A percentile compares a stretch with the other conserved stretches of the same genome.
These are phyloP conservation scores for Termitomyces sp. DNA, from an alignment of 768 basidiomycete genomes.

Conservation along the genomic window DNA sequence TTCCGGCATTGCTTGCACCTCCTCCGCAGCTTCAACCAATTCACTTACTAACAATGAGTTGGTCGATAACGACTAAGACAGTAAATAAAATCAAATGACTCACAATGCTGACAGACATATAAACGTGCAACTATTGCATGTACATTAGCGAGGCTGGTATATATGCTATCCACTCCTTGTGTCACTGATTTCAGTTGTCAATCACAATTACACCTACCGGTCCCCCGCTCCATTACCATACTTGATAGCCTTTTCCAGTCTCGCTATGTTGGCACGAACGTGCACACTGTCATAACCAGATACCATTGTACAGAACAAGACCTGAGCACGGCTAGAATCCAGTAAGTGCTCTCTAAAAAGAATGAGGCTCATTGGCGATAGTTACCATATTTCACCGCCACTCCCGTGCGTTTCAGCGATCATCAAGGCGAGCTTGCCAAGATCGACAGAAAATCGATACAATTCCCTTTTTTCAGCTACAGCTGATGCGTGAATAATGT, in stretches of 20 bases:
- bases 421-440: slow-evolving; percentile 62
- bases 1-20: slow-evolving; percentile 35
- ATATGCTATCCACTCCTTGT: slow-evolving; percentile 39
- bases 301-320: slow-evolving; percentile 59
- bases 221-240: slow-evolving; percentile 68
- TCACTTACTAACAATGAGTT: slow-evolving; percentile 46
- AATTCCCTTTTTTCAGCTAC: slow-evolving; percentile 60
- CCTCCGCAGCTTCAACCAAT: slow-evolving; percentile 54
- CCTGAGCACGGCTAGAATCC: slow-evolving; percentile 50
- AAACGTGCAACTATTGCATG: slow-evolving; percentile 52
- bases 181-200: background rate
- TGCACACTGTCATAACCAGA: slow-evolving; percentile 68
- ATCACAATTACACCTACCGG: slow-evolving; percentile 34
- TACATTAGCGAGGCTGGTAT: slow-evolving; percentile 58
- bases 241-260: slow-evolving; percentile 60
- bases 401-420: slow-evolving; percentile 67
- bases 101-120: slow-evolving; percentile 61
- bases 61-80: background rate
- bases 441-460: slow-evolving; percentile 65
- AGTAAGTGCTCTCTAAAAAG: background rate
- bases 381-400: slow-evolving; percentile 64
- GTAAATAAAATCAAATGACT: slow-evolving; percentile 21
- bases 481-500: slow-evolving; percentile 27
- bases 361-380: background rate
- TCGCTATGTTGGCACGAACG: slow-evolving; percentile 56